Evolutionary conservation across 2,329 filamentous ascomycete genomes (phyloP).

Genomic region (Pestalotiopsis sp.): DNA sequence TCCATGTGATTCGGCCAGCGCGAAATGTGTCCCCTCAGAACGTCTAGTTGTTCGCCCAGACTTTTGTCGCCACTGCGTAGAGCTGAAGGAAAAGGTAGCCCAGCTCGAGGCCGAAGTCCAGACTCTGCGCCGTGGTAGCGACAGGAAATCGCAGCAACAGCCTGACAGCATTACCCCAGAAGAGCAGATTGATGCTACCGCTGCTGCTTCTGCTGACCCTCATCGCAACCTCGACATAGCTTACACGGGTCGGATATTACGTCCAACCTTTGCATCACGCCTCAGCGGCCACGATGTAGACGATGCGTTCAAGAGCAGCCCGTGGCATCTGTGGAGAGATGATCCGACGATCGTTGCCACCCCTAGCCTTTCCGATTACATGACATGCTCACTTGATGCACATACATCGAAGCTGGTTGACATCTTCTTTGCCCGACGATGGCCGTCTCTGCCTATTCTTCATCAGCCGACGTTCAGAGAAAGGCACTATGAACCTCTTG

Average conservation of each 20-base stretch:
- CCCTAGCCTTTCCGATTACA: neutral
- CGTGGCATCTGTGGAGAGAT: constrained; percentile 18
- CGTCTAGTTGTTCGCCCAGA: constrained; percentile 8
- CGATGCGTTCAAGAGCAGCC: constrained; percentile 13
- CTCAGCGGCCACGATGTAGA: neutral
- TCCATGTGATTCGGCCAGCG: constrained; percentile 8
- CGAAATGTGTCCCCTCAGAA: constrained; percentile 12
- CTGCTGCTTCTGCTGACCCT: neutral
- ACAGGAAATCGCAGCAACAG: neutral
- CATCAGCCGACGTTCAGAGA: constrained; percentile 22
- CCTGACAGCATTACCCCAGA: neutral
- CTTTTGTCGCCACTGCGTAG: neutral
- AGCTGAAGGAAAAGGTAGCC: neutral
- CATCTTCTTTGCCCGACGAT: constrained; percentile 25
- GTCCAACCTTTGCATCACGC: neutral
- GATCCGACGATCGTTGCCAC: neutral
- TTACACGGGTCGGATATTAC: neutral
- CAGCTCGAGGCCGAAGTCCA: neutral
- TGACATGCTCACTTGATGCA: neutral
- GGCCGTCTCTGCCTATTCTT: constrained; percentile 26
- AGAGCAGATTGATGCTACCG: neutral
- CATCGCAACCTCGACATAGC: neutral
- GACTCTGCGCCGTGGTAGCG: neutral
- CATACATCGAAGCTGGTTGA: constrained; percentile 14
- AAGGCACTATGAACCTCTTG: constrained; percentile 11